These are phyloP conservation scores for Babesia ovata DNA, from an alignment of 169 alveolate genomes.

Conservation along the genomic window DNA sequence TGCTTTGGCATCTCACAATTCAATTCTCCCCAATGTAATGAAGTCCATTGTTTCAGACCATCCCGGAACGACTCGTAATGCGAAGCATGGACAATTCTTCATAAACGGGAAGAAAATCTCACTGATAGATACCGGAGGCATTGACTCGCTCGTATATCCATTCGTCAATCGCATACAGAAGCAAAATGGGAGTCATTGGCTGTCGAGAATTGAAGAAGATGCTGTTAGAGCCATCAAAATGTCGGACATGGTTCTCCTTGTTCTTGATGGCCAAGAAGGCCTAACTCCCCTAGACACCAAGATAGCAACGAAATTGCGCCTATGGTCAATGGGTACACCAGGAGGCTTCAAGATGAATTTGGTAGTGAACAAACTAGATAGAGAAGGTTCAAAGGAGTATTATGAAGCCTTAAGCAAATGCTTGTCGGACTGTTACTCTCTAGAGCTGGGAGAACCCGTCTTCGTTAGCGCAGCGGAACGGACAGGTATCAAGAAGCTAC, in stretches of 20 bases:
- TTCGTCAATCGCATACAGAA: background rate
- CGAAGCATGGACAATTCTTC: conserved; percentile 71
- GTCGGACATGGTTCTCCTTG: conserved; percentile 72
- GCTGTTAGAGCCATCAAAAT: conserved; percentile 63
- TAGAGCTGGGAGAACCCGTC: conserved; percentile 67
- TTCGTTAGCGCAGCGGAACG: conserved; percentile 51
- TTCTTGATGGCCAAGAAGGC: conserved; percentile 78
- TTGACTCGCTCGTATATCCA: conserved; percentile 50
- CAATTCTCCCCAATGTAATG: conserved; percentile 18
- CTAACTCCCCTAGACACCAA: conserved; percentile 75
- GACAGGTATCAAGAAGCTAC: conserved; percentile 30
- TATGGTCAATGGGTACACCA: conserved; percentile 32
- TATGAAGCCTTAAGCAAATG: conserved; percentile 60
- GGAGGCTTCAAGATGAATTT: conserved; percentile 27
- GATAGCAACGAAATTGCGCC: conserved; percentile 60
- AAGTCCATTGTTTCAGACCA: conserved; percentile 61
- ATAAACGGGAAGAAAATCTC: conserved; percentile 72
- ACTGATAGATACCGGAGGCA: conserved; percentile 79
- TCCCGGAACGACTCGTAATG: conserved; percentile 70
- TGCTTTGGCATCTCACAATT: conserved; percentile 63
- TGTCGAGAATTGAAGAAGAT: conserved; percentile 48
- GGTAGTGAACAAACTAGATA: conserved; percentile 58
- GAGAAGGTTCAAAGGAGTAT: conserved; percentile 56
- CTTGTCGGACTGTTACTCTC: conserved; percentile 54
- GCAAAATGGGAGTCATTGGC: background rate